Evolutionary conservation across 352 stramenopile species (phyloP), one percentile per base, ranked within the genome.

Genomic region (Pythium monospermum): DNA sequence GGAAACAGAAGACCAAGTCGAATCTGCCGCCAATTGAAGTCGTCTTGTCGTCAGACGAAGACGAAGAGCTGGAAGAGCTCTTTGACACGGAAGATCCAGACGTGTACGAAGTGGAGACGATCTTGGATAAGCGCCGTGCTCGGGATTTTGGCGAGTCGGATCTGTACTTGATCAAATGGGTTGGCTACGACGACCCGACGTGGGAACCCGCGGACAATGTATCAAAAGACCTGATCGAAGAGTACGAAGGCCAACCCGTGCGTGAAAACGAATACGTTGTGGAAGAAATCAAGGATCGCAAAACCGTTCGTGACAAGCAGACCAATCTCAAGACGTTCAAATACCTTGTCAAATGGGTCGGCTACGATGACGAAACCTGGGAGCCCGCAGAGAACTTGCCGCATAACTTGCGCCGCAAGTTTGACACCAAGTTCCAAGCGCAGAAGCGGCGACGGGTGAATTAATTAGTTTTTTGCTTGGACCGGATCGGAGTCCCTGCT

Each of bases 281-380:
- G 40, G 63, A 88, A 46, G 69, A 88, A 26, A 87, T 91, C 36
- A 33, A 75, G 18, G 77, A 91, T 53, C 73, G 77, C 35, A 84
- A 71, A 50, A 72, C 64, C 22, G 75, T 82, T 52, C 76, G 76
- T 41, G 78, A 91, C 65, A 68, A 71, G 33, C 40, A 68, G 21
- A 91, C 76, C 35, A 69, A 61, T 36, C 71, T 91, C 49, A 87
- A 86, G 63, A 83, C 64, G 23, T 73, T 85, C 52, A 71, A 87
- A 62, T 91, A 90, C 65, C 69, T 83, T n/a, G 79, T 91, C 61
- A 90, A 90, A 59, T 91, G 81, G 81, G 71, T 91, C 35, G 78
- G 81, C 51, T 91, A 91, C 65, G 76, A 88, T 7, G 77, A 91
- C 6, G 56, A 72, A 50, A 91, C 80, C 39, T 91, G 80, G 80